Conservation (phyloP, 768 basidiomycete species). For the Kwoniella sp. region DNA sequence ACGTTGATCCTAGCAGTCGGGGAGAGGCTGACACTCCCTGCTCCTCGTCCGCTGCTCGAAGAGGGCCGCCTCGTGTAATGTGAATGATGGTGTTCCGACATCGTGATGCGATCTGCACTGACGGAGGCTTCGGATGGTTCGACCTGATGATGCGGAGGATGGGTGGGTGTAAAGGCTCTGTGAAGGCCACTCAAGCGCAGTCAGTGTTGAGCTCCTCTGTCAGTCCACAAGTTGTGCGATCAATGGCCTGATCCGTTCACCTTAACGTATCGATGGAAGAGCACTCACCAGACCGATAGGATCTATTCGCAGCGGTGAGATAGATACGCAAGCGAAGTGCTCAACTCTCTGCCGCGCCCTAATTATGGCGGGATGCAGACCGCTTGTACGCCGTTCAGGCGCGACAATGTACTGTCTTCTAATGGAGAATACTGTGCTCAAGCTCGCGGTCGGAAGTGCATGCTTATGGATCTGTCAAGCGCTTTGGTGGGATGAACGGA, state of each 20-base stretch:
- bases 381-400: no score
- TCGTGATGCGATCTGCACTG: neutral
- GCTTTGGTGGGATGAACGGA: neutral
- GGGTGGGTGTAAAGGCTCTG: no score
- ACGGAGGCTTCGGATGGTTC: neutral
- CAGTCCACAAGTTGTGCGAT: no score
- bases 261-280: no score
- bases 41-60: slow-evolving; percentile 10
- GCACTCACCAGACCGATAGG: no score
- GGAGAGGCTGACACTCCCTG: neutral
- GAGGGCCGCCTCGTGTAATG: slow-evolving; percentile 31
- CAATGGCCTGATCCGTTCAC: no score
- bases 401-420: neutral
- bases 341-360: no score
- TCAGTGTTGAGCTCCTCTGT: no score
- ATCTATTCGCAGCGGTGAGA: no score
- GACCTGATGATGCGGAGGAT: neutral
- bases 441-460: neutral
- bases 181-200: no score
- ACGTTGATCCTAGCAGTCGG: slow-evolving; percentile 9
- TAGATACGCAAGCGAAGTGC: no score
- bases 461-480: neutral
- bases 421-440: neutral
- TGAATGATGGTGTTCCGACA: slow-evolving; percentile 17
- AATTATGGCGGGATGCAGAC: no score